These are phyloP conservation scores for Leptodermis oblonga DNA, from an alignment of 257 asterid species.

Conservation along the genomic window DNA sequence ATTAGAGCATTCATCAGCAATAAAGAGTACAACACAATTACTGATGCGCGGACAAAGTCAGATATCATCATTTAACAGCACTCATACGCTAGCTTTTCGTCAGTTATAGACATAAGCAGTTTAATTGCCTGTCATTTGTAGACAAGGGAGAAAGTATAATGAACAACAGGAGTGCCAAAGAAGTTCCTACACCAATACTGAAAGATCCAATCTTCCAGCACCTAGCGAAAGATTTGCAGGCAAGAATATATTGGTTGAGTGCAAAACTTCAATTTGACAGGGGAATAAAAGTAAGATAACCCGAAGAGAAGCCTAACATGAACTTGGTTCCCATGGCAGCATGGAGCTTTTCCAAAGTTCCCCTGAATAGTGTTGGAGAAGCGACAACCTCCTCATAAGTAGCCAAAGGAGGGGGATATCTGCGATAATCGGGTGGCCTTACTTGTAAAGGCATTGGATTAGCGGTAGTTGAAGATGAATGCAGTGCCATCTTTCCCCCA, in stretches of 20 bases:
- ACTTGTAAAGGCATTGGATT: conserved; percentile 27
- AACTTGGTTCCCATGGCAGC: conserved; percentile 73
- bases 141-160: not conserved
- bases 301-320: conserved; percentile 49
- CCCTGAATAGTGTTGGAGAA: conserved; percentile 48
- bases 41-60: not conserved
- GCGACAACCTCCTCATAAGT: conserved; percentile 53
- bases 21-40: not conserved
- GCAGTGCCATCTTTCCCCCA: conserved; percentile 26
- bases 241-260: no score
- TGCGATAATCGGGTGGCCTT: conserved; percentile 27
- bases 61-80: not conserved
- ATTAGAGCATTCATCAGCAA: not conserved
- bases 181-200: not conserved
- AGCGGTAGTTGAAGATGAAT: conserved; percentile 33
- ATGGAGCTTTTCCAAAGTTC: conserved; percentile 68
- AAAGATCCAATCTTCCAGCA: not conserved
- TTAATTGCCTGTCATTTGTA: not conserved
- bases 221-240: no score
- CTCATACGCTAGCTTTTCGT: not conserved
- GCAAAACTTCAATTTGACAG: not conserved
- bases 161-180: not conserved
- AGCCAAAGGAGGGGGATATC: conserved; percentile 71
- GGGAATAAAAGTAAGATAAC: not conserved
- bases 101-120: not conserved